These are phyloP conservation scores for Oryza meridionalis DNA, from an alignment of 176 grass and related monocot genomes.

Conservation along the genomic window DNA sequence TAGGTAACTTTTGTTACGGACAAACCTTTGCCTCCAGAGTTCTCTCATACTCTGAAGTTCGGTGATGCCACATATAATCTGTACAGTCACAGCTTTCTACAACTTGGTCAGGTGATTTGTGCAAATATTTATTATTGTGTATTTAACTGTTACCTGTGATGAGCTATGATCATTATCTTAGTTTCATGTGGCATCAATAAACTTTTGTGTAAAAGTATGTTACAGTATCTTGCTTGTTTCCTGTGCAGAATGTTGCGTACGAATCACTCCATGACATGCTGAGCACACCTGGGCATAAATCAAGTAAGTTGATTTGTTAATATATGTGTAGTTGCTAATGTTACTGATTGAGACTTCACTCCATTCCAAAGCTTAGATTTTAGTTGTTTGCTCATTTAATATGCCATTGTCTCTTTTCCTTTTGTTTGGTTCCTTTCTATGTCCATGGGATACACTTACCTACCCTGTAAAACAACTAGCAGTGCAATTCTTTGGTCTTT, in stretches of 20 bases:
- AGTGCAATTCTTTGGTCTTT: background rate
- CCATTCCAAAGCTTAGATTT: constrained; percentile 3
- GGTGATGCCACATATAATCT: constrained; percentile 75
- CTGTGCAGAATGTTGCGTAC: constrained; percentile 87
- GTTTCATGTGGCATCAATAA: no score
- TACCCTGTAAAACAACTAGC: constrained; percentile 6
- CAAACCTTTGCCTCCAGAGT: constrained; percentile 63
- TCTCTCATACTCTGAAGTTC: constrained; percentile 66
- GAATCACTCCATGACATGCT: constrained; percentile 77
- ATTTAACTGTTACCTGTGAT: background rate
- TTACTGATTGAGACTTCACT: constrained; percentile 18
- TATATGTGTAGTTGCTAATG: constrained; percentile 6
- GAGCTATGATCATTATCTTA: background rate
- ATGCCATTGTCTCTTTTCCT: background rate
- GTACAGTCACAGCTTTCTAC: constrained; percentile 87
- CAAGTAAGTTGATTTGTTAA: constrained; percentile 57
- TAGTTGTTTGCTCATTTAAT: background rate
- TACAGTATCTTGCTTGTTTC: constrained; percentile 7
- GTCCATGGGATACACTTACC: background rate
- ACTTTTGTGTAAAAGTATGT: background rate
- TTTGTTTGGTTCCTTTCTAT: background rate
- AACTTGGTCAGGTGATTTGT: constrained; percentile 82
- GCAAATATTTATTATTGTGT: constrained; percentile 24
- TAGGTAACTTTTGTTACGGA: constrained; percentile 74
- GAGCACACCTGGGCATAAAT: constrained; percentile 49